phyloP scores from a whole-genome alignment of 2,329 filamentous ascomycete genomes.

The Orbilia blumenaviensis region DNA sequence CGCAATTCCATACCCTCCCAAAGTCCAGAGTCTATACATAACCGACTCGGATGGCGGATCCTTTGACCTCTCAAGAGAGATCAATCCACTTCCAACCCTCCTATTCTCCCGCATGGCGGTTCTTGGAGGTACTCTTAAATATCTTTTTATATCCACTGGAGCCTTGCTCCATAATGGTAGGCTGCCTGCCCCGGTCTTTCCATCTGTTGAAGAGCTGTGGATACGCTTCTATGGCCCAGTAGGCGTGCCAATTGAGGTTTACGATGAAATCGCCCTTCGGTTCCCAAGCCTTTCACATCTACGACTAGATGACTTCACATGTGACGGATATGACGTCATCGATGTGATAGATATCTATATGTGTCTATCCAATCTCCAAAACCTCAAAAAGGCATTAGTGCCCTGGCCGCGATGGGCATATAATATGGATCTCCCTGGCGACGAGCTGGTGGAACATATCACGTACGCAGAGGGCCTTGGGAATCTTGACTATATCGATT shows the following conservation, averaged over 20 bases:
- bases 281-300: constrained; percentile 2
- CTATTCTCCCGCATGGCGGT: constrained; percentile 5
- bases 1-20: background rate
- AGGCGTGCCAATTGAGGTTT: background rate
- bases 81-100: constrained; percentile 8
- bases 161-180: constrained; percentile 2
- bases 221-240: constrained; percentile 2
- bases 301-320: constrained; percentile 3
- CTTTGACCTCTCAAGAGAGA: constrained; percentile 1
- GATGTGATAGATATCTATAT: constrained; percentile 6
- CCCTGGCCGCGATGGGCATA: constrained; percentile 7
- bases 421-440: constrained; percentile 3
- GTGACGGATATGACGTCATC: background rate
- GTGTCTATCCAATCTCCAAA: background rate
- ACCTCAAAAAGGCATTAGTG: background rate
- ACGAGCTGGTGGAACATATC: background rate
- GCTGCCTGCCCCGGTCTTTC: background rate
- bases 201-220: background rate
- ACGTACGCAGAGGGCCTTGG: background rate
- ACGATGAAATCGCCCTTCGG: constrained; percentile 3
- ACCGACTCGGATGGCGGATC: constrained; percentile 3
- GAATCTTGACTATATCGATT: background rate
- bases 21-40: constrained; percentile 5
- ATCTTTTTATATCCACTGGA: constrained; percentile 1
- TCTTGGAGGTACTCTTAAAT: background rate